Conservation (phyloP, 1,284 basidiomycete species). For the Ustilago cynodontis region DNA sequence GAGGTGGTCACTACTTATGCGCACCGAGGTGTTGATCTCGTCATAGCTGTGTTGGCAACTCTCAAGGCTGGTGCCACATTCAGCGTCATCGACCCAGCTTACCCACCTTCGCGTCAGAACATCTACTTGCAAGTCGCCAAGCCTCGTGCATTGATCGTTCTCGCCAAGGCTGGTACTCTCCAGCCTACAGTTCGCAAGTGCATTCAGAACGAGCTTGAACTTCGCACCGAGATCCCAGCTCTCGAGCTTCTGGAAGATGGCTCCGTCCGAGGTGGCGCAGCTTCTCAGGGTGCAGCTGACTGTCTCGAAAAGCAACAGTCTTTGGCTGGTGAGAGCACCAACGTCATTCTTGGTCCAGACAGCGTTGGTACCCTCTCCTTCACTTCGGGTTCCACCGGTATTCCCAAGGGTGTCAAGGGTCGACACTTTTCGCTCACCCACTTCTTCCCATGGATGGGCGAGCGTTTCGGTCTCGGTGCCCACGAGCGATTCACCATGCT, state of each 20-base stretch:
- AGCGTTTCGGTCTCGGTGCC: constrained; percentile 82
- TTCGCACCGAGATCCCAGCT: constrained; percentile 93
- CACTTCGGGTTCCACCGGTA: constrained; percentile 96
- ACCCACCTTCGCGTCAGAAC: constrained; percentile 93
- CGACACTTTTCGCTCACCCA: constrained; percentile 96
- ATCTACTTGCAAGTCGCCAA: constrained; percentile 94
- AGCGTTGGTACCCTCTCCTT: constrained; percentile 95
- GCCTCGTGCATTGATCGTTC: constrained; percentile 90
- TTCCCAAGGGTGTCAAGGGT: constrained; percentile 96
- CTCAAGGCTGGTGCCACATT: constrained; percentile 97
- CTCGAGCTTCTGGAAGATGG: constrained; percentile 79
- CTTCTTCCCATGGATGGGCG: constrained; percentile 99
- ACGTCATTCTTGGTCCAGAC: constrained; percentile 90
- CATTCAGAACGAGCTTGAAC: constrained; percentile 80
- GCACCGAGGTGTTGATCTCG: constrained; percentile 93
- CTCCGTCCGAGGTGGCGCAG: constrained; percentile 77
- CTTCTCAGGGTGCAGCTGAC: constrained; percentile 56
- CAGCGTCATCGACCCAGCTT: constrained; percentile 98
- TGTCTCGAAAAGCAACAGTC: constrained; percentile 74
- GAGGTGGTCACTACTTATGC: constrained; percentile 99
- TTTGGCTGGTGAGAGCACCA: constrained; percentile 74
- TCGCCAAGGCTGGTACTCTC: constrained; percentile 89
- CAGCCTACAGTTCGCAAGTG: constrained; percentile 86
- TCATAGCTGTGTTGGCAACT: constrained; percentile 95
- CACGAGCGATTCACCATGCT: constrained; percentile 96